Evolutionary conservation across 2,329 filamentous ascomycete genomes (phyloP), one percentile per base, ranked within the genome.

Genomic region (Bipolaris victoriae): DNA sequence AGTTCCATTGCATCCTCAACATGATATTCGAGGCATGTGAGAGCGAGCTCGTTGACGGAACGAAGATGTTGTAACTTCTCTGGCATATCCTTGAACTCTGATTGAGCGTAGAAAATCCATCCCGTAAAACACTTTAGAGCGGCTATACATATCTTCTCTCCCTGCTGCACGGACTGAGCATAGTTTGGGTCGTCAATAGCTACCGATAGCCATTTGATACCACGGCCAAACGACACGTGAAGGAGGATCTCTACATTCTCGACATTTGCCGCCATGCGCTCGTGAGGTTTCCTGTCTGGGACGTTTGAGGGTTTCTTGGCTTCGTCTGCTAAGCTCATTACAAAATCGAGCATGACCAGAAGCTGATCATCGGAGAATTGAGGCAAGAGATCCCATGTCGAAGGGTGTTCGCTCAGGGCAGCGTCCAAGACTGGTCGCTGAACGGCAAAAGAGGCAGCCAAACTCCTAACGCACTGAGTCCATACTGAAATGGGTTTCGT

Each of bases 81-180:
- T 15, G 82, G 82, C 33, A 84, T 83, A 44, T 83, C 82, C 3
- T 83, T 78, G 48, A 87, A 86, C 26, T 84, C 81, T 33, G 85
- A 83, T 66, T 92, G 89, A 5, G 87, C 88, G 68, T 92, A 92
- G 64, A 86, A 82, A 31, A 92, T 83, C 90, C 90, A 94, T 4
- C 88, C 84, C 35, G 63, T 67, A 60, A 76, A 79, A 61, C 68
- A 70, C 40, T 68, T 68, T 26, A 76, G 59, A 31, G 73, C 77
- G 37, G 73, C 67, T 24, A 64, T 51, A 47, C 72, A 74, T 1
- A 76, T 65, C 49, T 69, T 71, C 48, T 76, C 73, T 40, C 74
- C 74, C 35, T 64, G 55, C 26, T 71, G 65, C 35, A 67, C 47
- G 3, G 59, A 61, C 5, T 67, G 49, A 15, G 64, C 60, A 49